Base-by-base conservation (phyloP, 2,329 filamentous ascomycete species). In the Annulohypoxylon truncatum region DNA sequence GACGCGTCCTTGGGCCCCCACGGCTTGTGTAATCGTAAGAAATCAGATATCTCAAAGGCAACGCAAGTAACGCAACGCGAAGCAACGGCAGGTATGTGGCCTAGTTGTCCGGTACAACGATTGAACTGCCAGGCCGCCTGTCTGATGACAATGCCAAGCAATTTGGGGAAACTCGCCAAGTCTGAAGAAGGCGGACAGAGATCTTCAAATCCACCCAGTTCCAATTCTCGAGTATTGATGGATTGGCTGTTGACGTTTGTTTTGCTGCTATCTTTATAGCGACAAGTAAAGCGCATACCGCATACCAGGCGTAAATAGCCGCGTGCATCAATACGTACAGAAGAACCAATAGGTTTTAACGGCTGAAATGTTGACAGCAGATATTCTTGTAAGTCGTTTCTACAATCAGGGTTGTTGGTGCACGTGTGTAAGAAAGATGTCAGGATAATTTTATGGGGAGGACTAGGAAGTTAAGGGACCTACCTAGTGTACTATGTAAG, bases 141-240 rank as follows among this genome's bases (percentile, higher is more conserved):
- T 53, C 38, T 26, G 52, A 57, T 59, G 53, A 56, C 56, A 38
- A 50, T 59, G 67, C 67, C 61, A 69, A 67, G 67, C 38, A 55
- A 63, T 5, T 48, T 33, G 47, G 59, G 56, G 53, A 54, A 42
- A 33, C 50, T 35, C 48, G 67, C 61, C 64, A 69, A 69, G 67
- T 58, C 10, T 52, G 44, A 44, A 63, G 67, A n/a, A 38, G 35
- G 18, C 18, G 12, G 35, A 38, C n/a, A n/a, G 61, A 69, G 67
- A 69, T 69, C 67, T 69, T 62, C 38, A 48, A 28, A 51, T 61
- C 46, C 51, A 58, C 31, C 51, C 35, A 64, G 52, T 65, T 22
- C 40, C 47, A 57, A 50, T 59, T 56, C 38, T 46, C 20, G 7
- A 20, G 26, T 5, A 29, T 24, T 35, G 42, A 20, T 15, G 44